phyloP scores from a whole-genome alignment of 2,329 filamentous ascomycete genomes.

The Xylariales sp. region DNA sequence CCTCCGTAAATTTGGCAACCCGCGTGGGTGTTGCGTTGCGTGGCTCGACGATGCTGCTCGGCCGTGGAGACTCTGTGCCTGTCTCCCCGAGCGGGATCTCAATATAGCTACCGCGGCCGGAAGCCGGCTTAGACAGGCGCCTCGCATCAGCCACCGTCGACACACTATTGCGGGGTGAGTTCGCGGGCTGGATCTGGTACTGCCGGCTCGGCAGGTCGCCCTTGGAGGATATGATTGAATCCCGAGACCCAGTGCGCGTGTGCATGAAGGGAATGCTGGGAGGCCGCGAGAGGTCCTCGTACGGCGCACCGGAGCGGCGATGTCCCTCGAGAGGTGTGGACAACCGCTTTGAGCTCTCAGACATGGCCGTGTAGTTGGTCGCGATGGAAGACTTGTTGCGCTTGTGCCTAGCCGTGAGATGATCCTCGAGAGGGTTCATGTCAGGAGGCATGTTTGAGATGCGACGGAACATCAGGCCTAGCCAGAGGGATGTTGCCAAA shows the following conservation, averaged over 20 bases:
- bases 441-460: conserved; percentile 83
- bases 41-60: conserved; percentile 11
- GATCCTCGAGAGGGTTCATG: conserved; percentile 89
- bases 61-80: conserved; percentile 16
- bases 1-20: conserved; percentile 45
- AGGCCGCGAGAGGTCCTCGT: conserved; percentile 42
- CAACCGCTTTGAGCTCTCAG: conserved; percentile 57
- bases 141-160: conserved; percentile 41
- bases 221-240: conserved; percentile 46
- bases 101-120: conserved; percentile 41
- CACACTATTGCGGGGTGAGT: conserved; percentile 35
- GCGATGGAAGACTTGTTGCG: conserved; percentile 61
- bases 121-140: conserved; percentile 35
- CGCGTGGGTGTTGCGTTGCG: conserved; percentile 30
- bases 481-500: conserved; percentile 66
- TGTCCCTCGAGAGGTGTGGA: conserved; percentile 39
- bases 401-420: conserved; percentile 80
- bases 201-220: conserved; percentile 52
- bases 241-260: conserved; percentile 62
- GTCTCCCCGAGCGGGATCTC: conserved; percentile 44
- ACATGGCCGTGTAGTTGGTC: conserved; percentile 35
- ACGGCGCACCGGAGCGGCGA: conserved; percentile 37
- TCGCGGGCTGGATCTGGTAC: conserved; percentile 43
- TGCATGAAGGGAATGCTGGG: conserved; percentile 73
- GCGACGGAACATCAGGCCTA: conserved; percentile 74